A percentile compares a stretch with the other conserved stretches of the same genome.
These are phyloP conservation scores for Eugenia klotzschiana DNA, from an alignment of 441 rosid genomes.

Conservation along the genomic window DNA sequence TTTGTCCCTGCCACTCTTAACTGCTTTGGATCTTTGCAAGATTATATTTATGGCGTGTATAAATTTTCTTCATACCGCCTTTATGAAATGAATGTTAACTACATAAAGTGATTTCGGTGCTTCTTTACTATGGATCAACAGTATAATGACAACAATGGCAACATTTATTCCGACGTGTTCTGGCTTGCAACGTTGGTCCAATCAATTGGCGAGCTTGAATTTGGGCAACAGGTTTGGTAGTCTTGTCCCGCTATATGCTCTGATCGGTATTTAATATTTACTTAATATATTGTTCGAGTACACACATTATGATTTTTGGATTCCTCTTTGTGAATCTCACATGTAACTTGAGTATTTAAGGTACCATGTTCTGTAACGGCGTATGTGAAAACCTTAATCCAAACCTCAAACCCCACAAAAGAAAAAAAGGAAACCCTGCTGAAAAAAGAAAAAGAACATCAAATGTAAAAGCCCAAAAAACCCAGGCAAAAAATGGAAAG, in stretches of 20 bases:
- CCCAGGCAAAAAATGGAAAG: not conserved
- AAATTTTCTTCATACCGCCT: not conserved
- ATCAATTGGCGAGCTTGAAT: constrained; percentile 87
- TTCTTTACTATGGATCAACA: constrained; percentile 20
- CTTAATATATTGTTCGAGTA: not conserved
- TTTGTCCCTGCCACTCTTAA: not conserved
- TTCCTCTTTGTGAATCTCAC: not conserved
- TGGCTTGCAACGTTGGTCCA: constrained; percentile 94
- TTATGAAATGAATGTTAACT: not conserved
- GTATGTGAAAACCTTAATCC: not conserved
- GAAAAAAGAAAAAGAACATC: not conserved
- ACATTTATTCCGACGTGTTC: constrained; percentile 87
- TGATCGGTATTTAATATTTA: not conserved
- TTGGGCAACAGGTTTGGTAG: constrained; percentile 74
- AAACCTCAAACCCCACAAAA: no score
- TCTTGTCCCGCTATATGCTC: not conserved
- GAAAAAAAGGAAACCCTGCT: not conserved
- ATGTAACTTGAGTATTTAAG: not conserved
- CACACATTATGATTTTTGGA: not conserved
- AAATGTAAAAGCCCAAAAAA: not conserved
- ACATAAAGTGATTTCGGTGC: not conserved
- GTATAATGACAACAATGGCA: constrained; percentile 94
- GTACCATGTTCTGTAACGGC: not conserved
- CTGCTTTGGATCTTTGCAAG: not conserved
- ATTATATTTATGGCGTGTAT: not conserved